phyloP scores from a whole-genome alignment of 2,329 filamentous ascomycete species.

The Falciphora oryzae region DNA sequence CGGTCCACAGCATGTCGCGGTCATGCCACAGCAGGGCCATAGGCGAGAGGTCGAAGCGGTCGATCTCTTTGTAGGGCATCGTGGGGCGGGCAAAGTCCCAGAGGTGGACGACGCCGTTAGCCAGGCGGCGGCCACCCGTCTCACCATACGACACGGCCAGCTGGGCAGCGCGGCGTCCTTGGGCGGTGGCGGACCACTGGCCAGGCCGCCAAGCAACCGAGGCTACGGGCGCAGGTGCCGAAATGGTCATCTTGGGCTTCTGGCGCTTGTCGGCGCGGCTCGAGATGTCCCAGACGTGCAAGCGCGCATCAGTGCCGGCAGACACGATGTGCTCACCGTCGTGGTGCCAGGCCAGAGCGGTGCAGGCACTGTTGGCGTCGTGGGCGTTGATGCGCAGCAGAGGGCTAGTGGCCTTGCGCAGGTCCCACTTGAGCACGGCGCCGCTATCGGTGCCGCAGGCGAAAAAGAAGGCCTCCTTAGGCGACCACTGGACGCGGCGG shows the following conservation, averaged over 20 bases:
- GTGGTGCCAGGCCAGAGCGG: slow-evolving; percentile 60
- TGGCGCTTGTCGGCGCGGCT: slow-evolving; percentile 55
- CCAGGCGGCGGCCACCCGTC: slow-evolving; percentile 44
- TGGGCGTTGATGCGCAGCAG: slow-evolving; percentile 56
- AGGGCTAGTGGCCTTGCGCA: slow-evolving; percentile 47
- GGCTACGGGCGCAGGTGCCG: slow-evolving; percentile 54
- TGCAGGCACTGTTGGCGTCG: slow-evolving; percentile 44
- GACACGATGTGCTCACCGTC: slow-evolving; percentile 62
- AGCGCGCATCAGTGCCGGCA: slow-evolving; percentile 54
- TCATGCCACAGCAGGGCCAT: slow-evolving; percentile 57
- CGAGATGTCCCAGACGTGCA: slow-evolving; percentile 61
- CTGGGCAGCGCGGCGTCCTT: slow-evolving; percentile 54
- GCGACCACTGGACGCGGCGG: slow-evolving; percentile 60
- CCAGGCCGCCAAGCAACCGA: slow-evolving; percentile 58
- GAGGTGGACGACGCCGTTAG: slow-evolving; percentile 55
- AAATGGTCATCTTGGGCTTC: slow-evolving; percentile 57
- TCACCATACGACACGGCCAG: slow-evolving; percentile 59
- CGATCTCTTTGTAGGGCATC: slow-evolving; percentile 61
- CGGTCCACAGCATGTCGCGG: slow-evolving; percentile 61
- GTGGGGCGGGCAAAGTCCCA: slow-evolving; percentile 65
- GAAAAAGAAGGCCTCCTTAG: slow-evolving; percentile 54
- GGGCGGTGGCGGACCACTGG: slow-evolving; percentile 58
- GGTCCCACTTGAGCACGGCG: slow-evolving; percentile 58
- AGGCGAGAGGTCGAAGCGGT: slow-evolving; percentile 53
- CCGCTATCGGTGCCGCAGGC: slow-evolving; percentile 60